These are phyloP conservation scores for Bassia scoparia DNA, from an alignment of 148 eudicot genomes.

Conservation along the genomic window DNA sequence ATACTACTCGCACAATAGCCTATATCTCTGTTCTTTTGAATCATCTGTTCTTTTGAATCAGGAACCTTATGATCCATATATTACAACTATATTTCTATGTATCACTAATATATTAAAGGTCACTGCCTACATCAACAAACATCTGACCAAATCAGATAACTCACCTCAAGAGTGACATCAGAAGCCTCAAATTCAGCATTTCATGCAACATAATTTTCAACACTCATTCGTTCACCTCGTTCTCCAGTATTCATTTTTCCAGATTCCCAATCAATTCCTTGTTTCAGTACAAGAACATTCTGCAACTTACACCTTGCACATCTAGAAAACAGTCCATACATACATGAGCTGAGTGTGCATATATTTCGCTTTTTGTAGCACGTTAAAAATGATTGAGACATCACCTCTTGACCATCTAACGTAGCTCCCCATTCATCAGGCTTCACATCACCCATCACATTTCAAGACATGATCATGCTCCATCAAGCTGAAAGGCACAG, in stretches of 20 bases:
- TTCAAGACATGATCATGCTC: slow-evolving; percentile 70
- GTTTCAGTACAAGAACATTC: slow-evolving; percentile 71
- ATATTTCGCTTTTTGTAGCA: neutral
- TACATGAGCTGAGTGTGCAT: slow-evolving; percentile 10
- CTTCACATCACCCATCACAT: slow-evolving; percentile 58
- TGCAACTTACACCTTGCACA: slow-evolving; percentile 90
- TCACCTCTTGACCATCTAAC: slow-evolving; percentile 79
- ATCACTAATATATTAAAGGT: neutral
- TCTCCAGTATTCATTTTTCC: slow-evolving; percentile 73
- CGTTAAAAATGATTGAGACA: neutral
- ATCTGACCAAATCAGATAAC: slow-evolving; percentile 6
- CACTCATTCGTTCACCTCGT: slow-evolving; percentile 67
- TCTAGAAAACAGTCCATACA: slow-evolving; percentile 39
- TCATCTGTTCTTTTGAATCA: neutral
- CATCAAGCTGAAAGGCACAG: slow-evolving; percentile 57
- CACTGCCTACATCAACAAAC: neutral
- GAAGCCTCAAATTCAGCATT: slow-evolving; percentile 99
- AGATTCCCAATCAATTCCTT: slow-evolving; percentile 85
- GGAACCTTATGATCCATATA: slow-evolving; percentile 7
- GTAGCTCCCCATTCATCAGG: slow-evolving; percentile 46
- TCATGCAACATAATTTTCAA: slow-evolving; percentile 72
- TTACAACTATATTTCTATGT: neutral
- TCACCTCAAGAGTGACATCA: slow-evolving; percentile 78
- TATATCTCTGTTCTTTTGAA: neutral
- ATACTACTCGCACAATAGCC: neutral